These are phyloP conservation scores for Tricholoma matsutake DNA, from an alignment of 768 basidiomycete genomes.

Conservation along the genomic window DNA sequence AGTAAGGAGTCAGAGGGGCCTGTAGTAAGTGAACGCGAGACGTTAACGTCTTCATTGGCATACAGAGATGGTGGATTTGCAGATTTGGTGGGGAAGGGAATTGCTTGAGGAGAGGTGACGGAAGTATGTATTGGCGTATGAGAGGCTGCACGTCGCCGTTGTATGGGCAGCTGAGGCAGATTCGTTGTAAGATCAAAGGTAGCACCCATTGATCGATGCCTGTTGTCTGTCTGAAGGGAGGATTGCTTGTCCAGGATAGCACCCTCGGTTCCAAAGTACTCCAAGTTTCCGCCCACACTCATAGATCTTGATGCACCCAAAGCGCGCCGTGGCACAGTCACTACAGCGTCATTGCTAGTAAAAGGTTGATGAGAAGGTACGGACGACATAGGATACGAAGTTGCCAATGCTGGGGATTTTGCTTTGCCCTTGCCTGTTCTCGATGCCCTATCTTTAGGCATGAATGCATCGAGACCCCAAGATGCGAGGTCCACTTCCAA, in stretches of 20 bases:
- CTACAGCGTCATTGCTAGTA: conserved; percentile 36
- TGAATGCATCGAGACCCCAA: conserved; percentile 80
- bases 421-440: conserved; percentile 43
- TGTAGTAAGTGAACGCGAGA: conserved; percentile 7
- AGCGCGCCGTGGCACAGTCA: conserved; percentile 32
- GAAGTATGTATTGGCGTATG: conserved; percentile 46
- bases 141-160: conserved; percentile 49
- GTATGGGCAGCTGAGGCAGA: conserved; percentile 33
- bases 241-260: conserved; percentile 28
- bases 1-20: conserved; percentile 14
- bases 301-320: conserved; percentile 52
- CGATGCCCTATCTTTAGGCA: conserved; percentile 61
- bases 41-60: conserved; percentile 6
- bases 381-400: conserved; percentile 35
- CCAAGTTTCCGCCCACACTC: conserved; percentile 62
- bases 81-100: conserved; percentile 66
- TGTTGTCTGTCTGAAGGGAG: conserved; percentile 27
- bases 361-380: conserved; percentile 42
- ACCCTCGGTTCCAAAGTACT: conserved; percentile 35
- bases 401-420: conserved; percentile 35
- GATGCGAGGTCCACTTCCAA: conserved; percentile 79
- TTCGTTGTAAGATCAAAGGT: conserved; percentile 54
- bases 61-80: conserved; percentile 47
- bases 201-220: conserved; percentile 57
- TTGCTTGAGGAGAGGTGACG: conserved; percentile 35